phyloP scores from a whole-genome alignment of 768 basidiomycete genomes.

The Hypholoma sublateritium region DNA sequence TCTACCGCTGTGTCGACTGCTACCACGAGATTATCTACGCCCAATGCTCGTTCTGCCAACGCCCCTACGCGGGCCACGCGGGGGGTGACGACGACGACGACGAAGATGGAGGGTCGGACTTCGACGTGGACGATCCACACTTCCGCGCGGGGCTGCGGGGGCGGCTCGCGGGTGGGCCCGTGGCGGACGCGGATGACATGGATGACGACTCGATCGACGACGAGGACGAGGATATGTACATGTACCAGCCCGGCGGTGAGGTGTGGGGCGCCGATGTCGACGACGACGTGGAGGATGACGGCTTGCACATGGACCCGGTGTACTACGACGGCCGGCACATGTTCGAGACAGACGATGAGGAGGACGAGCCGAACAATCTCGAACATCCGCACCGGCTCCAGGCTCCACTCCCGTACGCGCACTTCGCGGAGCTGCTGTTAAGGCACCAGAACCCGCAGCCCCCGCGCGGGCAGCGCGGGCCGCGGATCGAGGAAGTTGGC shows the following conservation, averaged over 20 bases:
- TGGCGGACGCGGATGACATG: conserved; percentile 29
- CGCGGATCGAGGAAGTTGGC: conserved; percentile 14
- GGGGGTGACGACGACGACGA: conserved; percentile 39
- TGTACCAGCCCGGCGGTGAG: conserved; percentile 34
- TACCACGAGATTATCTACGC: conserved; percentile 79
- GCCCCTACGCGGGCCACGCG: conserved; percentile 57
- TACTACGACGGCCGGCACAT: conserved; percentile 32
- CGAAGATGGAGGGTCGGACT: conserved; percentile 17
- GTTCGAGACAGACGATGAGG: conserved; percentile 3
- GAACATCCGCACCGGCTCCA: no score
- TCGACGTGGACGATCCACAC: conserved; percentile 9
- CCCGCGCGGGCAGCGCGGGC: not conserved
- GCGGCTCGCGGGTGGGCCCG: not conserved
- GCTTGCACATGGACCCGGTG: not conserved
- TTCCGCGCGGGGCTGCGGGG: not conserved
- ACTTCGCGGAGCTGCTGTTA: not conserved
- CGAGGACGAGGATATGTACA: not conserved
- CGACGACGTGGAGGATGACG: not conserved
- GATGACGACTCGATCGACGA: not conserved
- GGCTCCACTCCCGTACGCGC: not conserved
- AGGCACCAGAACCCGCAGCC: not conserved
- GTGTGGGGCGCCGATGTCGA: conserved; percentile 6
- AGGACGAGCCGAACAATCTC: not conserved
- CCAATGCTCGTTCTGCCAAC: conserved; percentile 59
- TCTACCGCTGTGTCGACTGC: conserved; percentile 76